phyloP scores from a whole-genome alignment of 441 rosid species.

The Dalechampia spathulata region DNA sequence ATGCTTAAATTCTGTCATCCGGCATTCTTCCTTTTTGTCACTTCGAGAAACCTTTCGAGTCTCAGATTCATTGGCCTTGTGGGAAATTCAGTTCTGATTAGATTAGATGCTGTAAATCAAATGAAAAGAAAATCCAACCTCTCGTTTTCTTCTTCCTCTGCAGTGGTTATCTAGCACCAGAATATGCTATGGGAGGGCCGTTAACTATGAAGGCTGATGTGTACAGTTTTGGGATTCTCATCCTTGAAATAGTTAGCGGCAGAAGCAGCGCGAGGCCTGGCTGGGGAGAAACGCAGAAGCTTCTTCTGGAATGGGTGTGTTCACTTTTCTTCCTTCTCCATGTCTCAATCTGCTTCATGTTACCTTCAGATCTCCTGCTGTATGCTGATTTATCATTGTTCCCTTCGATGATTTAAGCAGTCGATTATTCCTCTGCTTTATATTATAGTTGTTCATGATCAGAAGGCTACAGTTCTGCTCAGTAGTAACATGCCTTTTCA shows the following conservation, averaged over 20 bases:
- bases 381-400: background rate
- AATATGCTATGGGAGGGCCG: slow-evolving; percentile 61
- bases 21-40: background rate
- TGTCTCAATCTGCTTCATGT: background rate
- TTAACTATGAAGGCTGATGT: slow-evolving; percentile 64
- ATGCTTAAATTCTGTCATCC: background rate
- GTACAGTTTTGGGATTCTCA: slow-evolving; percentile 52
- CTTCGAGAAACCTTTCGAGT: no score
- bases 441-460: background rate
- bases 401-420: background rate
- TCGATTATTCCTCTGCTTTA: background rate
- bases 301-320: slow-evolving; percentile 45
- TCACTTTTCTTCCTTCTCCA: background rate
- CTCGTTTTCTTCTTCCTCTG: slow-evolving; percentile 12
- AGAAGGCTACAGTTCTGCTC: background rate
- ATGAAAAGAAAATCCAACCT: background rate
- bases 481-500: background rate
- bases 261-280: slow-evolving; percentile 35
- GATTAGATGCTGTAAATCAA: background rate
- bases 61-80: no score
- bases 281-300: slow-evolving; percentile 37
- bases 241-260: slow-evolving; percentile 58
- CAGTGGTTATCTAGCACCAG: slow-evolving; percentile 84
- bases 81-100: no score
- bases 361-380: background rate